Base-by-base conservation (phyloP, 495 filamentous ascomycete species). In the Venustampulla echinocandica region DNA sequence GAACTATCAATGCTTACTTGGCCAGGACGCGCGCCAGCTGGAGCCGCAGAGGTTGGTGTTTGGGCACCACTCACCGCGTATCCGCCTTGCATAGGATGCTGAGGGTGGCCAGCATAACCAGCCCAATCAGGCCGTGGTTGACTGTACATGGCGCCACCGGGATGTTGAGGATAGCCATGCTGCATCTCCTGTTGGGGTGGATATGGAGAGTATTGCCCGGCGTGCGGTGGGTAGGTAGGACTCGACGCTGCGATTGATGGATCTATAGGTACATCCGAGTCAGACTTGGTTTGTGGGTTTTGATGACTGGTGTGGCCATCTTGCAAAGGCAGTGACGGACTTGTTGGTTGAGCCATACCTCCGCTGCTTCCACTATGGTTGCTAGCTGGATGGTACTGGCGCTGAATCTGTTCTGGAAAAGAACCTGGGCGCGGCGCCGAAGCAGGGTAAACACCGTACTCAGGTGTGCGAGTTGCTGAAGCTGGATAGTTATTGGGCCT, bases 221-320 rank as follows among this genome's bases (percentile, higher is more conserved):
- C 51, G 41, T 79, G 80, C 42, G 82, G 78, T 57, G 86, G 80
- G 60, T 95, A 95, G 53, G 87, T 85, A 42, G 90, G 87, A 72
- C 88, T 95, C 48, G 87, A 81, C 57, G 85, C 82, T 65, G 92
- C 84, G 57, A 96, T 92, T 56, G 88, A 90, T 53, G 90, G 88
- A 93, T 98, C 92, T 96, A 95, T 85, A 84, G 87, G 89, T 71
- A 92, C 78, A 78, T 87, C 81, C 79, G 76, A 75, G 88, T 95
- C 84, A 95, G 87, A 90, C 67, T 85, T 87, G 65, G 78, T 73
- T 71, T 81, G 81, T 62, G 79, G 70, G 59, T 74, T 70, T 60
- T 73, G 73, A 69, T 84, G 76, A 74, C 76, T 74, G 68, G 78
- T 76, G 60, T 72, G 75, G 67, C 77, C 80, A 82, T 84, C 79